phyloP scores from a whole-genome alignment of 768 basidiomycete species.

The Rhodosporidiobolus sp. region DNA sequence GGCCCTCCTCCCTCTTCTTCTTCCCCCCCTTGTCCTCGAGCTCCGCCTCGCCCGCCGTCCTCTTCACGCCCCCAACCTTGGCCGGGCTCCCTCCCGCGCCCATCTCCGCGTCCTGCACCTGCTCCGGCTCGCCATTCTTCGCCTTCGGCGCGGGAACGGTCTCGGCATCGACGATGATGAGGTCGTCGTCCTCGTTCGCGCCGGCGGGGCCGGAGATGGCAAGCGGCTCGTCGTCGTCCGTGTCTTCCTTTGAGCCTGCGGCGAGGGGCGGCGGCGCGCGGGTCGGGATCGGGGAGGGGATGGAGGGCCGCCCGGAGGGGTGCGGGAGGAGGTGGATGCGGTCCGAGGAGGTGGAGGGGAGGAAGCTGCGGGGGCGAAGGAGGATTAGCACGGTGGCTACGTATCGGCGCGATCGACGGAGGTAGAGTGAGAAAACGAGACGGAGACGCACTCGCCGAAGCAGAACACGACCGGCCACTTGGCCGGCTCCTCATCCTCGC shows the following conservation, averaged over 20 bases:
- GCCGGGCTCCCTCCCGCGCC: background rate
- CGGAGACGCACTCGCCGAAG: constrained; percentile 16
- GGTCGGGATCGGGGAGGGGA: constrained; percentile 27
- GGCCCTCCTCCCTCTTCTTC: background rate
- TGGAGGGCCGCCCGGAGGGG: background rate
- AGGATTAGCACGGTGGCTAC: background rate
- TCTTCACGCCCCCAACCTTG: constrained; percentile 28
- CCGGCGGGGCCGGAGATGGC: background rate
- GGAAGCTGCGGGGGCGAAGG: background rate
- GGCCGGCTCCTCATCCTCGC: constrained; percentile 68
- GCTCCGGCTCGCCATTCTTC: background rate
- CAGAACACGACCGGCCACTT: constrained; percentile 39
- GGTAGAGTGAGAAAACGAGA: background rate
- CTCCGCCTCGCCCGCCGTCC: constrained; percentile 40
- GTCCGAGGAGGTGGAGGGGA: constrained; percentile 7
- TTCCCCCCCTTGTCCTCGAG: constrained; percentile 20
- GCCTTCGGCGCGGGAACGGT: background rate
- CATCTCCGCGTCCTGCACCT: background rate
- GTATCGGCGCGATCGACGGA: background rate
- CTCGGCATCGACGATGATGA: constrained; percentile 12
- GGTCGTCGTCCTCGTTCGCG: constrained; percentile 13
- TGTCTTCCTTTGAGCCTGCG: background rate
- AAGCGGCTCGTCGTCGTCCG: background rate
- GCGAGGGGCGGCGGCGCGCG: constrained; percentile 13
- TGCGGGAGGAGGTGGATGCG: constrained; percentile 1